Evolutionary conservation across 2,329 filamentous ascomycete genomes (phyloP).

Genomic region (Pestalotiopsis sp.): DNA sequence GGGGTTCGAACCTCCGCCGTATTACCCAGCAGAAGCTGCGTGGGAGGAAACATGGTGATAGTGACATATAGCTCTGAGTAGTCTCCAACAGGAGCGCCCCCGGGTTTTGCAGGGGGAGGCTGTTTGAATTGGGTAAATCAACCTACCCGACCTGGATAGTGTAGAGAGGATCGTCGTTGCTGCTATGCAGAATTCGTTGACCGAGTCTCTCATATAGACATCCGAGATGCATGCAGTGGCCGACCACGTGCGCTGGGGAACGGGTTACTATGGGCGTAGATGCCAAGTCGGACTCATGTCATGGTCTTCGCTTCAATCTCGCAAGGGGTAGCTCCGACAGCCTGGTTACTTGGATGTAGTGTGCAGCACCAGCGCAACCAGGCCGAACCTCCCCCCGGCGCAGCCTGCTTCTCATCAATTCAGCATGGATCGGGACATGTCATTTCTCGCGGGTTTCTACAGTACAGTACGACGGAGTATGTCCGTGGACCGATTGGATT

Average conservation of each 20-base stretch:
- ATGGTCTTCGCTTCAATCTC: not conserved
- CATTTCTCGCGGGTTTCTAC: not conserved
- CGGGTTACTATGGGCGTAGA: not conserved
- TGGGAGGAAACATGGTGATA: too few relatives aligned
- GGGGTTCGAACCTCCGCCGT: too few relatives aligned
- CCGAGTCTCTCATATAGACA: not conserved
- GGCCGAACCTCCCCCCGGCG: too few relatives aligned
- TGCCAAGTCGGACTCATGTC: not conserved
- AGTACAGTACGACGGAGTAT: too few relatives aligned
- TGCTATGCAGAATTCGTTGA: not conserved
- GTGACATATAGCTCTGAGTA: too few relatives aligned
- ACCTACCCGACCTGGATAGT: too few relatives aligned
- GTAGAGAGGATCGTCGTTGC: not conserved
- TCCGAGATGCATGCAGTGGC: not conserved
- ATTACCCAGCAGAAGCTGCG: too few relatives aligned
- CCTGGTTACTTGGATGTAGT: not conserved
- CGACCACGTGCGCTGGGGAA: not conserved
- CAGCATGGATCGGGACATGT: not conserved
- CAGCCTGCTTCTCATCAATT: not conserved
- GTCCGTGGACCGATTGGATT: too few relatives aligned
- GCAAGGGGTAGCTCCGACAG: slow-evolving; percentile 4
- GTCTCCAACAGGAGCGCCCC: too few relatives aligned
- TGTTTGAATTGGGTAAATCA: too few relatives aligned
- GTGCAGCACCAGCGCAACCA: too few relatives aligned
- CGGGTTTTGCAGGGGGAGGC: too few relatives aligned